phyloP scores from a whole-genome alignment of 306 rosid species.

The Acacia confusa region DNA sequence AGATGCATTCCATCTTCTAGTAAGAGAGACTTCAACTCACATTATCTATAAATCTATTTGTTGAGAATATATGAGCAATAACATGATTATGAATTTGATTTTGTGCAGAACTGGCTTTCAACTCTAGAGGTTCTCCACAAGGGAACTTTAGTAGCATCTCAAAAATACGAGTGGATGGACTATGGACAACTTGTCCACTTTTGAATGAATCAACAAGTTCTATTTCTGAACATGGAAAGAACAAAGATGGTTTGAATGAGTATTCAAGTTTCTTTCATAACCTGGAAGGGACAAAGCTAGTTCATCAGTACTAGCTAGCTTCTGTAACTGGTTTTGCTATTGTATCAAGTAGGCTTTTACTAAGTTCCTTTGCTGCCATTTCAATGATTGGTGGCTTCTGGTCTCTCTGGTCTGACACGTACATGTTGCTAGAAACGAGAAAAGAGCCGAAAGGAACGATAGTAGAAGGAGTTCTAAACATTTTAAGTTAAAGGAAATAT shows the following conservation, averaged over 20 bases:
- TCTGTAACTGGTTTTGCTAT: conserved; percentile 29
- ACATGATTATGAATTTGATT: conserved; percentile 20
- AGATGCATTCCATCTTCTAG: conserved; percentile 32
- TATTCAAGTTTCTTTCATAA: too few relatives aligned
- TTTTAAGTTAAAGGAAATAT: too few relatives aligned
- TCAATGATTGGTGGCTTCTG: not conserved
- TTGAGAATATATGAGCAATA: not conserved
- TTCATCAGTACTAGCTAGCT: conserved; percentile 18
- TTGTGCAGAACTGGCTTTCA: conserved; percentile 47
- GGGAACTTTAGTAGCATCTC: too few relatives aligned
- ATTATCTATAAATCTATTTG: conserved; percentile 5
- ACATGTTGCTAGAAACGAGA: too few relatives aligned
- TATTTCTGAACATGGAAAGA: too few relatives aligned
- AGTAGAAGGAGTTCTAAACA: too few relatives aligned
- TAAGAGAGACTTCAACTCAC: conserved; percentile 28
- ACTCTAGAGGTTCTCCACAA: conserved; percentile 30
- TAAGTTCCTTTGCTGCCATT: not conserved
- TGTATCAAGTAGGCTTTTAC: conserved; percentile 17
- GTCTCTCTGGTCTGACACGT: too few relatives aligned
- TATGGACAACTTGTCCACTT: too few relatives aligned
- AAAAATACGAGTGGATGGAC: too few relatives aligned
- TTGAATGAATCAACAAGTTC: too few relatives aligned
- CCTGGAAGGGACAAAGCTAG: conserved; percentile 38
- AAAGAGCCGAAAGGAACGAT: too few relatives aligned
- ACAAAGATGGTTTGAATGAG: too few relatives aligned